phyloP scores from a whole-genome alignment of 2,329 filamentous ascomycete genomes.

The Aaosphaeria arxii region DNA sequence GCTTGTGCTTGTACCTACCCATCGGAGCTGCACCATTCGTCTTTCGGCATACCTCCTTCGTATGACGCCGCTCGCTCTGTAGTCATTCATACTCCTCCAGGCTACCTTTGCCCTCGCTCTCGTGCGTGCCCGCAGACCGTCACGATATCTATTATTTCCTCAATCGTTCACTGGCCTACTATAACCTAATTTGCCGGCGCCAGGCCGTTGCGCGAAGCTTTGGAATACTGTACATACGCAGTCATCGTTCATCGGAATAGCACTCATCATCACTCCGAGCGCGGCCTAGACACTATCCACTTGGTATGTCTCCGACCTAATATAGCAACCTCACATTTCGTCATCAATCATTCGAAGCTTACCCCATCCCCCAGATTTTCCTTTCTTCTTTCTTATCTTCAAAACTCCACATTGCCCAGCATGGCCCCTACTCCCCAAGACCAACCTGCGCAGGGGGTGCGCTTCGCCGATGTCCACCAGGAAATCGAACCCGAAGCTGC shows the following conservation, averaged over 20 bases:
- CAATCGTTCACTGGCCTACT: not conserved
- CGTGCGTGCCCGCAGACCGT: not conserved
- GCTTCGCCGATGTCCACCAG: slow-evolving; percentile 39
- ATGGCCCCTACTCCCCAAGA: slow-evolving; percentile 26
- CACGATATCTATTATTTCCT: not conserved
- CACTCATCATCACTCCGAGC: not conserved
- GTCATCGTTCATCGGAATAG: not conserved
- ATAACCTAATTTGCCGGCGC: not conserved
- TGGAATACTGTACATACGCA: too few relatives aligned
- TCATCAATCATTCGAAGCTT: too few relatives aligned
- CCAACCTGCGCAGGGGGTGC: slow-evolving; percentile 30
- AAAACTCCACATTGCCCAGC: not conserved
- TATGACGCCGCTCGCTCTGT: not conserved
- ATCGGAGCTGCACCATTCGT: not conserved
- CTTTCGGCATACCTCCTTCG: not conserved
- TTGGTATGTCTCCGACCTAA: not conserved
- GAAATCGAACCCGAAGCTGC: slow-evolving; percentile 36
- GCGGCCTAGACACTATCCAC: not conserved
- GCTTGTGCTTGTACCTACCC: not conserved
- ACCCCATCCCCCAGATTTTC: too few relatives aligned
- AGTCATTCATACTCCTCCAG: not conserved
- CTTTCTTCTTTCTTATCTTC: too few relatives aligned
- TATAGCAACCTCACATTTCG: not conserved
- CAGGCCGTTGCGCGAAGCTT: too few relatives aligned
- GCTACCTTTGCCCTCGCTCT: not conserved